Evolutionary conservation across 2,329 filamentous ascomycete genomes (phyloP), one percentile per base, ranked within the genome.

Genomic region (Moelleriella libera): DNA sequence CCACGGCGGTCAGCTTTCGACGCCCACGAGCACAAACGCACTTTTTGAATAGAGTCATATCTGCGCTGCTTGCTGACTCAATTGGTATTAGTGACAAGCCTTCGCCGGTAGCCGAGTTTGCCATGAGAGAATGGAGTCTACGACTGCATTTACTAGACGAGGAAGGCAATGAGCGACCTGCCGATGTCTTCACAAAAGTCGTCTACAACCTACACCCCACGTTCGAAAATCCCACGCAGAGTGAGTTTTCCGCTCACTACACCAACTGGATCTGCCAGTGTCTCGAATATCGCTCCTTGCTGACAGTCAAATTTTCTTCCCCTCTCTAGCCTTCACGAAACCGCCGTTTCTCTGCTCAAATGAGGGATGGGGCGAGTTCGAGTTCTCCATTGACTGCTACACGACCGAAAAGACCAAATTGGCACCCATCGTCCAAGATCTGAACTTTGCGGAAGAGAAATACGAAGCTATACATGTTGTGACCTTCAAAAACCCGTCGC

Each of bases 301-400:
- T 21, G 21, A 21, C 21, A 21, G 21, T 21, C 21, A 21, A 21
- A 21, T 21, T 21, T 21, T 21, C 21, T 21, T 37, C 12, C 34
- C 12, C 8, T 2, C 30, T 47, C 7, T 55, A 92, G 86, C 79
- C 29, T 84, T 95, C 70, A 83, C 82, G 60, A 82, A 85, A 54
- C 79, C 88, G 0, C 92, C 92, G 0, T 98, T 97, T 70, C 76
- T 76, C 54, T 94, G 94, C 66, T 74, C 80, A 53, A 94, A 98
- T 67, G 86, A 96, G 68, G 92, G 92, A 56, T 98, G 92, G 92
- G 92, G 92, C 60, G 92, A 97, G 69, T 98, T 98, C 63, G 92
- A 97, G 63, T 90, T 98, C 81, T 75, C 73, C 44, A 92, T 97
- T 59, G 80, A 85, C 52, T 76, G 94, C 56, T 84, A 82, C 60